Evolutionary conservation across 306 rosid species (phyloP).

Genomic region (Mimosa bimucronata): DNA sequence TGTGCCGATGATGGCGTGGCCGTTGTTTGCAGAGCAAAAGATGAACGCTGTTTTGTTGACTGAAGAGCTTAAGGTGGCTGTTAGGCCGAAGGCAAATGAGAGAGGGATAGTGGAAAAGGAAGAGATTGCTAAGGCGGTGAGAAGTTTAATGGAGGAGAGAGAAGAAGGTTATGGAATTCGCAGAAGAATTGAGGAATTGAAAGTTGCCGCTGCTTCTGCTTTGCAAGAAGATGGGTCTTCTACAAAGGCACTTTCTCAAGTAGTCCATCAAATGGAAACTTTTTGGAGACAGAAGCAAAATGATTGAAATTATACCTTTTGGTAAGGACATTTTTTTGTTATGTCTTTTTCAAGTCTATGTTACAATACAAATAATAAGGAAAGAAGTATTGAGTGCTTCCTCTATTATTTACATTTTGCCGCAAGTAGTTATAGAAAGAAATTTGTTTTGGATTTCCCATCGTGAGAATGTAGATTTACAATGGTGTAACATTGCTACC

Average conservation of each 20-base stretch:
- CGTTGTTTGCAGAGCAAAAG: conserved; percentile 40
- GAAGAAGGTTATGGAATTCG: conserved; percentile 12
- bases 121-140: conserved; percentile 10
- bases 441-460: no score
- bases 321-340: no score
- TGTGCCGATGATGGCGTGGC: conserved; percentile 43
- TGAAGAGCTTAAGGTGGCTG: conserved; percentile 16
- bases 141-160: not conserved
- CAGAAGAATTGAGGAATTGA: not conserved
- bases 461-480: no score
- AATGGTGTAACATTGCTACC: no score
- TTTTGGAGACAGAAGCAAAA: not conserved
- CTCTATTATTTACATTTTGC: no score
- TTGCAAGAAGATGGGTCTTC: conserved; percentile 21
- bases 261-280: not conserved
- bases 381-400: no score
- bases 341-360: no score
- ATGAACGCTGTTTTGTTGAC: conserved; percentile 35
- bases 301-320: not conserved
- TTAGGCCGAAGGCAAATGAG: conserved; percentile 4
- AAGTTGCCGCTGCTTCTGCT: conserved; percentile 13
- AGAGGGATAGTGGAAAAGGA: conserved; percentile 5
- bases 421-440: no score
- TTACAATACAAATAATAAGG: no score
- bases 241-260: conserved; percentile 14